Conservation (phyloP, 1,284 basidiomycete genomes). For the Schizophyllum commune region DNA sequence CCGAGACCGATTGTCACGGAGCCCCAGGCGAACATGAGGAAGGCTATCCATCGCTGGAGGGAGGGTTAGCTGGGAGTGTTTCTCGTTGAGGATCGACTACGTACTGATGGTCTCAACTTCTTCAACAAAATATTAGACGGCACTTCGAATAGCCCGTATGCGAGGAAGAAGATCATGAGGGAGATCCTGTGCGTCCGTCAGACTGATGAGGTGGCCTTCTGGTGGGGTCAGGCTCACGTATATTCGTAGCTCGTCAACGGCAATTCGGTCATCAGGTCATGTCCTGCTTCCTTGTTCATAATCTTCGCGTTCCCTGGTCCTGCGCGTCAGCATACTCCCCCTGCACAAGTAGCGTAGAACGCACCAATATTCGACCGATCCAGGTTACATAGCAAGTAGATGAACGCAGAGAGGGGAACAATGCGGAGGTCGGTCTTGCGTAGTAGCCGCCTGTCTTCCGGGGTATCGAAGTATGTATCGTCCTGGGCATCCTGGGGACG, state of each 20-base stretch:
- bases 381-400: slow-evolving; percentile 29
- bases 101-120: slow-evolving; percentile 27
- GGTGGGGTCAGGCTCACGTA: slow-evolving; percentile 8
- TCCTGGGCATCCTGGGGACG: neutral
- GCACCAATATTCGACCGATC: slow-evolving; percentile 31
- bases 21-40: slow-evolving; percentile 34
- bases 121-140: slow-evolving; percentile 37
- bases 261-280: slow-evolving; percentile 25
- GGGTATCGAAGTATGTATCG: neutral
- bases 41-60: slow-evolving; percentile 27
- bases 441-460: slow-evolving; percentile 5
- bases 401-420: slow-evolving; percentile 21
- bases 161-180: slow-evolving; percentile 31
- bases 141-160: slow-evolving; percentile 30
- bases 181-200: slow-evolving; percentile 18
- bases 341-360: neutral
- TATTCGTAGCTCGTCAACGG: slow-evolving; percentile 25
- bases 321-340: neutral
- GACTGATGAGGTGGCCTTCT: neutral
- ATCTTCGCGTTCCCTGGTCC: slow-evolving; percentile 28
- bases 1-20: slow-evolving; percentile 29
- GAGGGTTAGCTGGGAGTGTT: neutral
- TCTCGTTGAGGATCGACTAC: neutral
- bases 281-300: slow-evolving; percentile 23
- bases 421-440: slow-evolving; percentile 18